A percentile compares a stretch with the other conserved stretches of the same genome.
Evolutionary conservation across 2,329 filamentous ascomycete genomes (phyloP).

Genomic region (Stemphylium vesicarium): DNA sequence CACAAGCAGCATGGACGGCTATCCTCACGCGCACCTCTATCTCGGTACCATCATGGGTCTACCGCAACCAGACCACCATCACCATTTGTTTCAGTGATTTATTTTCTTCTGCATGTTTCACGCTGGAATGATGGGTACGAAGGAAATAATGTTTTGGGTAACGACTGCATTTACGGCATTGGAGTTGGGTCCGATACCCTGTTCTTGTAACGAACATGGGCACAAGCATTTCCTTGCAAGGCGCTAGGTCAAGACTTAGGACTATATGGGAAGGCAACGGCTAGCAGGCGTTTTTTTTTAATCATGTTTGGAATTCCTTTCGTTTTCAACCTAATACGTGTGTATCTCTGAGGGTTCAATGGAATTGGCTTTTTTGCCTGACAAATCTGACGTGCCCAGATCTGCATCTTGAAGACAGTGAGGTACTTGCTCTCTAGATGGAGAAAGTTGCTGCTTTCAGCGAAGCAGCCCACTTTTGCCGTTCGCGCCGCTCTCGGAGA

Average conservation of each 20-base stretch:
- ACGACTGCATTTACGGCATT: slow-evolving; percentile 19
- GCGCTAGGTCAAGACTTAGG: slow-evolving; percentile 15
- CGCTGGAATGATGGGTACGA: slow-evolving; percentile 1
- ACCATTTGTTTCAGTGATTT: slow-evolving; percentile 15
- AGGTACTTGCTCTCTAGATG: not conserved
- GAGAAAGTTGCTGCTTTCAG: not conserved
- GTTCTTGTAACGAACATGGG: slow-evolving; percentile 1
- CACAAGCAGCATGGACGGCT: slow-evolving; percentile 16
- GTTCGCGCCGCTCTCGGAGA: slow-evolving; percentile 11
- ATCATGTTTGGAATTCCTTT: not conserved
- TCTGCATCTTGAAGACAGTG: not conserved
- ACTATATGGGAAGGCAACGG: slow-evolving; percentile 1
- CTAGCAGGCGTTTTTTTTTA: slow-evolving; percentile 4
- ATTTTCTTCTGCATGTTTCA: slow-evolving; percentile 13
- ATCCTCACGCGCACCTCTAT: slow-evolving; percentile 20
- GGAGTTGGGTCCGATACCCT: slow-evolving; percentile 10
- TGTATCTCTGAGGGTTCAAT: slow-evolving; percentile 2
- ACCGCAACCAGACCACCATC: slow-evolving; percentile 11
- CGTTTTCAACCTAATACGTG: slow-evolving; percentile 2
- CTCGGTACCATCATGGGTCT: slow-evolving; percentile 13
- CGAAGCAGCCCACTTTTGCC: slow-evolving; percentile 10
- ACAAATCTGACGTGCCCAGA: not conserved
- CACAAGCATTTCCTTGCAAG: slow-evolving; percentile 18
- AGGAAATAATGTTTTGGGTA: slow-evolving; percentile 10
- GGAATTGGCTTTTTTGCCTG: slow-evolving; percentile 1